phyloP scores from a whole-genome alignment of 2,329 filamentous ascomycete species.

The Aspergillus pseudoviridinutans region DNA sequence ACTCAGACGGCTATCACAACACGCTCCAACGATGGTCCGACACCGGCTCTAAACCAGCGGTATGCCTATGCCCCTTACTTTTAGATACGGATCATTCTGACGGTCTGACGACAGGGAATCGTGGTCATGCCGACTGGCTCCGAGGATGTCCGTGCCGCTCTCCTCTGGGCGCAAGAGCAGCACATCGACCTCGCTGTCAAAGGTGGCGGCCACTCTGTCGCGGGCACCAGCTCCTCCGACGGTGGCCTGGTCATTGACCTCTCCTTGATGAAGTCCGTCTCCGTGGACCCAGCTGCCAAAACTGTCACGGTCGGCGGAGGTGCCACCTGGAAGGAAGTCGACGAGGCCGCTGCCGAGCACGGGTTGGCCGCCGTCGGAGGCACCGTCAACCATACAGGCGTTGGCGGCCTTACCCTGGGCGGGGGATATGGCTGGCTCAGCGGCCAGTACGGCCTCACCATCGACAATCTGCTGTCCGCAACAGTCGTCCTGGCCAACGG shows the following conservation, averaged over 20 bases:
- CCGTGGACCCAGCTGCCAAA: conserved; percentile 44
- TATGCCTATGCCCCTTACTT: conserved; percentile 8
- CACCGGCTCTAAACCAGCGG: conserved; percentile 27
- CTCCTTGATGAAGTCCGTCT: conserved; percentile 48
- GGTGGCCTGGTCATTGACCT: conserved; percentile 59
- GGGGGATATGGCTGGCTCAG: conserved; percentile 58
- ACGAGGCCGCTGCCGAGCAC: conserved; percentile 49
- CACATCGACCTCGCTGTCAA: conserved; percentile 25
- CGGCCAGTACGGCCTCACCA: conserved; percentile 51
- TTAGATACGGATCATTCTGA: neutral
- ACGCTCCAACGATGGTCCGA: conserved; percentile 28
- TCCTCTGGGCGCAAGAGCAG: conserved; percentile 44
- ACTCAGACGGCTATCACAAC: conserved; percentile 19
- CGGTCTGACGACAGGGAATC: conserved; percentile 33
- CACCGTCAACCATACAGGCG: conserved; percentile 60
- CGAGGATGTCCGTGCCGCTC: conserved; percentile 40
- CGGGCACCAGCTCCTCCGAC: conserved; percentile 50
- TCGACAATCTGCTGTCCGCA: conserved; percentile 46
- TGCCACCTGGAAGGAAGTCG: conserved; percentile 54
- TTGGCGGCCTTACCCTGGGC: conserved; percentile 56
- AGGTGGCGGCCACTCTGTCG: conserved; percentile 46
- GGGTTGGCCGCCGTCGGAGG: conserved; percentile 59
- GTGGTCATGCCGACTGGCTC: conserved; percentile 42
- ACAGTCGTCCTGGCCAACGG: conserved; percentile 42
- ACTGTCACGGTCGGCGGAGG: conserved; percentile 52